Evolutionary conservation across 2,329 filamentous ascomycete genomes (phyloP), one percentile per base, ranked within the genome.

Genomic region (Diplocarpon mali): DNA sequence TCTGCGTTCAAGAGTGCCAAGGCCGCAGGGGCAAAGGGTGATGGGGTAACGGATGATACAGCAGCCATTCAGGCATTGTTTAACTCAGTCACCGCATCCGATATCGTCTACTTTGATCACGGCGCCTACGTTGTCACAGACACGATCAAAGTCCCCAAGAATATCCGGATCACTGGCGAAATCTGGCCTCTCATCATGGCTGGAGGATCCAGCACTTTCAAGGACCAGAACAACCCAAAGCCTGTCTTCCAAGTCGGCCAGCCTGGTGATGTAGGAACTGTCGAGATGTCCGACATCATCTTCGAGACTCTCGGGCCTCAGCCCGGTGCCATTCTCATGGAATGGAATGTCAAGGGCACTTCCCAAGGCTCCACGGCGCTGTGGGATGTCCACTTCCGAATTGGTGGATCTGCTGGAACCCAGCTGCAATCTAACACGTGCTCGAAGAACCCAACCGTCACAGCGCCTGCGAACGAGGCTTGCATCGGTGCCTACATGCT

Each of bases 371-470:
- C 78, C 1, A 80, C 80, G 15, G 90, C 79, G 50, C 80, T 95
- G 66, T 98, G 89, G 85, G 92, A 98, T 59, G 81, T 89, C n/a
- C 92, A 98, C 70, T 83, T 92, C 67, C 86, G 92, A 60, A 77
- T 98, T 56, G 90, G 88, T 57, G 92, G 92, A 35, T 80, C 82
- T 44, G 81, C 84, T 4, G 90, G 90, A 48, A 93, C 89, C 24
- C 67, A 85, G 53, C 75, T 96, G 13, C 85, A 61, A 65, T 83
- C 81, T 14, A 73, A 85, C 63, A 80, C 72, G 44, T 95, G 89
- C 69, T 65, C 75, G 62, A 93, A 93, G 73, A 84, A 80, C 51
- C 83, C 84, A 35, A 70, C 72, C 40, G 66, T 69, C 12, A 73
- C 71, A 5, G 78, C 83, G 40, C 63, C 66, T 3, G 73, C 80